phyloP scores from a whole-genome alignment of 2,329 filamentous ascomycete genomes.

The Sporothrix inflata region DNA sequence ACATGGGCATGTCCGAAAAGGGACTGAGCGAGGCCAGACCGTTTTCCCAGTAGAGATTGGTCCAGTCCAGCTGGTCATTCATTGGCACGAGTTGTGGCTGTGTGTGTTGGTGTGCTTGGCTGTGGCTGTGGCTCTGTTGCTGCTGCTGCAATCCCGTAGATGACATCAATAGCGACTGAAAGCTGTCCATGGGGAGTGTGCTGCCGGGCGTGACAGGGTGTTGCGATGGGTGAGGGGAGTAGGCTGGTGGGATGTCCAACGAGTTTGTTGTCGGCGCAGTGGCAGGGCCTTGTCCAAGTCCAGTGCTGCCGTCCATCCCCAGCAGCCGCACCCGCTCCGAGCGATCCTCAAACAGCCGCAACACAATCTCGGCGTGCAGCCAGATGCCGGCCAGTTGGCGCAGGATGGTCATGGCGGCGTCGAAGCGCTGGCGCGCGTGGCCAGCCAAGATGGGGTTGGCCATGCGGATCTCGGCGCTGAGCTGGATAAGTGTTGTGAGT shows the following conservation, averaged over 20 bases:
- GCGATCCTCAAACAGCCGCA: slow-evolving; percentile 40
- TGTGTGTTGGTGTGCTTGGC: neutral
- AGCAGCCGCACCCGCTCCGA: slow-evolving; percentile 3
- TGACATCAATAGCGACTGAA: slow-evolving; percentile 18
- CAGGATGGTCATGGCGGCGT: slow-evolving; percentile 34
- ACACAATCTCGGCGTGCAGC: slow-evolving; percentile 35
- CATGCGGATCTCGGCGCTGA: slow-evolving; percentile 35
- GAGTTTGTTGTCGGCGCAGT: neutral
- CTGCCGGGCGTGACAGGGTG: slow-evolving; percentile 1
- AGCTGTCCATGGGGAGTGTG: slow-evolving; percentile 14
- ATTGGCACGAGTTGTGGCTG: slow-evolving; percentile 25
- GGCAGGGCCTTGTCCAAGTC: neutral
- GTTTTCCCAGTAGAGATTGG: slow-evolving; percentile 32
- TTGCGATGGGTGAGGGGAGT: neutral
- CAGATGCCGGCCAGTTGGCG: slow-evolving; percentile 34
- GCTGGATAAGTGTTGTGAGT: slow-evolving; percentile 33
- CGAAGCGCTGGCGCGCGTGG: slow-evolving; percentile 34
- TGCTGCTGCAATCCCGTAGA: slow-evolving; percentile 1
- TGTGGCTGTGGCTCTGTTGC: neutral
- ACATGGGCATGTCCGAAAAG: slow-evolving; percentile 31
- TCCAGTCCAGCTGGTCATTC: slow-evolving; percentile 32
- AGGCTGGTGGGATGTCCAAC: neutral
- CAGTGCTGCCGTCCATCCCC: neutral
- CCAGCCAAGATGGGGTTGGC: slow-evolving; percentile 35
- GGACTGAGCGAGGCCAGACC: slow-evolving; percentile 30